Evolutionary conservation across 768 basidiomycete species (phyloP).

Genomic region (Boletales sp.): DNA sequence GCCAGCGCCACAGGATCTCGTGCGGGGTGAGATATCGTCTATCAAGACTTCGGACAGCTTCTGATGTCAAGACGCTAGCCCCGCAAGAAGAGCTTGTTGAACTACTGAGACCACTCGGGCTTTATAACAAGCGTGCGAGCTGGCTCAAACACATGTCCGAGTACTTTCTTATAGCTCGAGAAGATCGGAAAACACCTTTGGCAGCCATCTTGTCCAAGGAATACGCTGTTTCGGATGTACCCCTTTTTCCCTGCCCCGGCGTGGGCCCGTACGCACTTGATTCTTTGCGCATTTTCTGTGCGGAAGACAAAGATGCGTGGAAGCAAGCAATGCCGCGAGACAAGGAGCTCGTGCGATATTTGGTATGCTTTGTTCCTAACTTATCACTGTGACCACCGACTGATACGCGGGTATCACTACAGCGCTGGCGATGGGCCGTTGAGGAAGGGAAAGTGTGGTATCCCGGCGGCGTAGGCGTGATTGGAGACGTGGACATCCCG

Average conservation of each 20-base stretch:
- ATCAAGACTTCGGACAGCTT: neutral
- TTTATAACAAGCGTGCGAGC: conserved; percentile 52
- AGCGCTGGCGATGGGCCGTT: conserved; percentile 77
- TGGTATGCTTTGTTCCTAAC: conserved; percentile 43
- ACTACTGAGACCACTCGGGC: conserved; percentile 53
- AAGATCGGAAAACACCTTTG: conserved; percentile 18
- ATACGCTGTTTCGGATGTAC: conserved; percentile 33
- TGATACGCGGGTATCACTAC: neutral
- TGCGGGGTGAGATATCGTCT: conserved; percentile 41
- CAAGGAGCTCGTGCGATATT: conserved; percentile 64
- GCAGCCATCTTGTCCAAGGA: neutral
- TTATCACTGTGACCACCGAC: neutral
- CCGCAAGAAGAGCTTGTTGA: conserved; percentile 40
- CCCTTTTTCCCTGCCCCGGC: conserved; percentile 59
- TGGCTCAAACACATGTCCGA: conserved; percentile 54
- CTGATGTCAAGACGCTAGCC: conserved; percentile 31
- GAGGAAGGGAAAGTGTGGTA: conserved; percentile 50
- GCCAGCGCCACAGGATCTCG: conserved; percentile 54
- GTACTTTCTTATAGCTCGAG: conserved; percentile 44
- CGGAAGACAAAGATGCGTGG: conserved; percentile 45
- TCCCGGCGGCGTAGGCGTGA: conserved; percentile 38
- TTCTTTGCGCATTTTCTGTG: conserved; percentile 71
- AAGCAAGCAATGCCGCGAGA: conserved; percentile 58
- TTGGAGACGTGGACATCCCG: conserved; percentile 33
- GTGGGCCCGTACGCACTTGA: conserved; percentile 71